These are phyloP conservation scores for Neoboletus subvelutipes DNA, from an alignment of 768 basidiomycete genomes.

Conservation along the genomic window DNA sequence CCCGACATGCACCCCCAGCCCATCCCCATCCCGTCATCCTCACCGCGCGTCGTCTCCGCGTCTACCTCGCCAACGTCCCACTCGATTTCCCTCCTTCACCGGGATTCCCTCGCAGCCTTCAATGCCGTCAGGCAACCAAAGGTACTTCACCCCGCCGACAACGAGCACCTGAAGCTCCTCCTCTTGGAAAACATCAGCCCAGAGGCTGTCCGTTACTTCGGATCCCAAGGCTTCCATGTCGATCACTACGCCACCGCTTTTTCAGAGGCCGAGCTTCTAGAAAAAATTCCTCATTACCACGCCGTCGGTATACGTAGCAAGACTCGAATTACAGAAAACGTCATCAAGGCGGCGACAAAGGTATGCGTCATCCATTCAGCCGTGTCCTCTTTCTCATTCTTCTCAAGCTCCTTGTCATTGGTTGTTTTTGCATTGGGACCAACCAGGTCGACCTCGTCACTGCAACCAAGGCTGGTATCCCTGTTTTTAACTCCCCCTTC, in stretches of 20 bases:
- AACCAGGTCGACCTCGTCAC: constrained; percentile 93
- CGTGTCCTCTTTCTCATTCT: background rate
- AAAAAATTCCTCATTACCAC: constrained; percentile 81
- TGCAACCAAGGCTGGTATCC: constrained; percentile 85
- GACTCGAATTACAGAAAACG: constrained; percentile 90
- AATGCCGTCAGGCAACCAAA: constrained; percentile 54
- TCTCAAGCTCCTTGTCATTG: constrained; percentile 85
- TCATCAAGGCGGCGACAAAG: constrained; percentile 85
- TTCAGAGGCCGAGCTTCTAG: constrained; percentile 90
- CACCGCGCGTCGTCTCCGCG: constrained; percentile 41
- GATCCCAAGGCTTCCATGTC: constrained; percentile 83
- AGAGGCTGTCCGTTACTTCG: constrained; percentile 81
- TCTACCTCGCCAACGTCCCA: constrained; percentile 52
- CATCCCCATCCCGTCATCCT: constrained; percentile 41
- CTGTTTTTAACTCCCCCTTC: constrained; percentile 99
- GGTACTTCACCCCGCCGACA: constrained; percentile 79
- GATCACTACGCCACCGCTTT: constrained; percentile 85
- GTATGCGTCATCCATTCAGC: constrained; percentile 39
- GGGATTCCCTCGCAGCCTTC: constrained; percentile 33
- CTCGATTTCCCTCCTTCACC: constrained; percentile 43
- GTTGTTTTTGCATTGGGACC: constrained; percentile 99
- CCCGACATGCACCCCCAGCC: constrained; percentile 45
- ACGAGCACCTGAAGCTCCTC: constrained; percentile 76
- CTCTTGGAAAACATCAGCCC: constrained; percentile 94
- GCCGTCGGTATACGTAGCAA: constrained; percentile 97